These are phyloP conservation scores for Exidia glandulosa DNA, from an alignment of 768 basidiomycete genomes.

Conservation along the genomic window DNA sequence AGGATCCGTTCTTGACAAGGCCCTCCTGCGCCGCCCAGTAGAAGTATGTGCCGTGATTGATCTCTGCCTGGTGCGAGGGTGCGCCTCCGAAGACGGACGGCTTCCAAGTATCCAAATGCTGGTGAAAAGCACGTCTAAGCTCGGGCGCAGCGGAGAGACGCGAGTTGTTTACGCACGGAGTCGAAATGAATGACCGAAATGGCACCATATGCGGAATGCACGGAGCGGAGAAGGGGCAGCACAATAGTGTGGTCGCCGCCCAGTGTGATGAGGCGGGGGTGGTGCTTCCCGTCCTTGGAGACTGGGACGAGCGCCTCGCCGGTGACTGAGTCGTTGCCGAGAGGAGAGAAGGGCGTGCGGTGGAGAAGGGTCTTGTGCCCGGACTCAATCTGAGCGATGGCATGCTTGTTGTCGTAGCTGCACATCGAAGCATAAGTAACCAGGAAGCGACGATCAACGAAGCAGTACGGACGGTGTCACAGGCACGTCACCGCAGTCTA, in stretches of 20 bases:
- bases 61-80: slow-evolving; percentile 56
- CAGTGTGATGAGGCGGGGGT: slow-evolving; percentile 71
- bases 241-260: slow-evolving; percentile 87
- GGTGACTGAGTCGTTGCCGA: slow-evolving; percentile 52
- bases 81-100: slow-evolving; percentile 65
- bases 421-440: neutral
- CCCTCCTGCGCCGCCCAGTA: slow-evolving; percentile 83
- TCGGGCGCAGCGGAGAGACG: slow-evolving; percentile 7
- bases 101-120: slow-evolving; percentile 52
- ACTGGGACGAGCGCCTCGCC: slow-evolving; percentile 47
- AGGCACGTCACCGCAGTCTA: slow-evolving; percentile 71
- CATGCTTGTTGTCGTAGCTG: slow-evolving; percentile 55
- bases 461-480: slow-evolving; percentile 38
- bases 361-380: slow-evolving; percentile 64
- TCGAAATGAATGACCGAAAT: slow-evolving; percentile 83
- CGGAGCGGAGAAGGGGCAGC: slow-evolving; percentile 54
- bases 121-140: slow-evolving; percentile 14
- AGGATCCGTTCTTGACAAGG: slow-evolving; percentile 62
- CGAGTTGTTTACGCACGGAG: slow-evolving; percentile 25
- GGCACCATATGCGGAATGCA: slow-evolving; percentile 66
- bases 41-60: slow-evolving; percentile 87
- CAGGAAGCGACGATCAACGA: neutral
- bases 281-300: slow-evolving; percentile 57
- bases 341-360: slow-evolving; percentile 45
- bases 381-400: slow-evolving; percentile 63